Evolutionary conservation across 225 moss, liverwort and hornwort species (phyloP), one percentile per base, ranked within the genome.

Genomic region (Climacium dendroides): DNA sequence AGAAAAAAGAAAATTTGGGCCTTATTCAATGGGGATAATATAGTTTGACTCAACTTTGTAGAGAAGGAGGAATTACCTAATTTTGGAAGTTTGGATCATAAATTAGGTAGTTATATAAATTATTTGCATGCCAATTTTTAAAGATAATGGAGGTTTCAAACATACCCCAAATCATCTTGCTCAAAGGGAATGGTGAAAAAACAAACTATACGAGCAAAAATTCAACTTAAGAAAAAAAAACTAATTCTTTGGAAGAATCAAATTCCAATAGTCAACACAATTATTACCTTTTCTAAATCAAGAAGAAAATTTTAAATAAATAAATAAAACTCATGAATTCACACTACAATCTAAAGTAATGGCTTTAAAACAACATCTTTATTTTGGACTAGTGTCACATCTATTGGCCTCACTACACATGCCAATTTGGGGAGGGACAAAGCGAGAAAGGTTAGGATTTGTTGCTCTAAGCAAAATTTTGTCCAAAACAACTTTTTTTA

Each of bases 401-500:
- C 0, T 17, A 0, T 28, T 72, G 17, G 17, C 45, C 6, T 45
- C 10, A 26, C 0, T 72, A 0, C 3, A 10, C 2, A 29, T 45
- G 45, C 10, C 6, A 72, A 45, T 28, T 29, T 45, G 0, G 0
- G 2, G 6, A 45, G 5, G 45, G 6, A 72, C 3, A 0, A 71
- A 43, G 6, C 1, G 0, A 28, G 0, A 28, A 6, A 28, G 0
- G 16, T 43, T 10, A 35, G 5, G 35, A 65, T 65, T 0, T 64
- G 3, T 17, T 3, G 18, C 1, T 18, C 8, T 32, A 8, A 34
- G 18, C 3, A 9, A 17, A 32, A 64, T 34, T 34, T 64, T 9
- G 5, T 2, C 34, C 34, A 5, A 34, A 64, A 34, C 15, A 5
- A 16, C 4, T 3, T 17, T 13, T 7, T 32, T 32, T n/a, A n/a